A percentile compares a stretch with the other conserved stretches of the same genome.
Evolutionary conservation across 805 yeast species (phyloP).

Genomic region (Candida tammaniensis): DNA sequence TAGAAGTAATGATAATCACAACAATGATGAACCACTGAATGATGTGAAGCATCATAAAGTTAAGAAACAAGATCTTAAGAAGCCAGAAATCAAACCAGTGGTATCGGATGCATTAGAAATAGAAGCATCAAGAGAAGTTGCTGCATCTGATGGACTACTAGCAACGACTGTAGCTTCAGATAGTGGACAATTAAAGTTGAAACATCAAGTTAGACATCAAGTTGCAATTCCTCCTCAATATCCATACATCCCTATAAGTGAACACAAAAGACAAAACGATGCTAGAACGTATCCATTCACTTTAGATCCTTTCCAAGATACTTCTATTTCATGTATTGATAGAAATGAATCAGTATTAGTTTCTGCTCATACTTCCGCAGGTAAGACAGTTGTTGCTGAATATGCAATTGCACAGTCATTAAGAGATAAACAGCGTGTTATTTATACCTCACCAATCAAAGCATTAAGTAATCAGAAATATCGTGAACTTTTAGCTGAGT

Average conservation of each 20-base stretch:
- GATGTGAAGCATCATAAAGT: not conserved
- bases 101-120: conserved; percentile 86
- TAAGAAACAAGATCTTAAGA: conserved; percentile 17
- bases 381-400: conserved; percentile 96
- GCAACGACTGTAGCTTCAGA: conserved; percentile 10
- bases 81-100: conserved; percentile 58
- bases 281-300: conserved; percentile 92
- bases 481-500: conserved; percentile 86
- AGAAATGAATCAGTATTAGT: conserved; percentile 92
- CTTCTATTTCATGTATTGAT: conserved; percentile 94
- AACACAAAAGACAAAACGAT: conserved; percentile 72
- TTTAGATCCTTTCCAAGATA: conserved; percentile 96
- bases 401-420: conserved; percentile 96
- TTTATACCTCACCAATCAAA: conserved; percentile 92
- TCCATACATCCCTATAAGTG: conserved; percentile 82
- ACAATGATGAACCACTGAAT: not conserved
- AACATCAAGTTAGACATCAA: conserved; percentile 96
- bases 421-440: conserved; percentile 87
- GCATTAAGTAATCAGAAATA: conserved; percentile 93
- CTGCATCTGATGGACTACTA: conserved; percentile 72
- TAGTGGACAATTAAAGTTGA: conserved; percentile 56
- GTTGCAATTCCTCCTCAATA: conserved; percentile 94
- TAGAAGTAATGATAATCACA: conserved; percentile 12
- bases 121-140: conserved; percentile 85
- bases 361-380: conserved; percentile 97